A percentile compares a stretch with the other conserved stretches of the same genome.
These are phyloP conservation scores for Colletotrichum echinochloae DNA, from an alignment of 2,329 filamentous ascomycete species.

Conservation along the genomic window DNA sequence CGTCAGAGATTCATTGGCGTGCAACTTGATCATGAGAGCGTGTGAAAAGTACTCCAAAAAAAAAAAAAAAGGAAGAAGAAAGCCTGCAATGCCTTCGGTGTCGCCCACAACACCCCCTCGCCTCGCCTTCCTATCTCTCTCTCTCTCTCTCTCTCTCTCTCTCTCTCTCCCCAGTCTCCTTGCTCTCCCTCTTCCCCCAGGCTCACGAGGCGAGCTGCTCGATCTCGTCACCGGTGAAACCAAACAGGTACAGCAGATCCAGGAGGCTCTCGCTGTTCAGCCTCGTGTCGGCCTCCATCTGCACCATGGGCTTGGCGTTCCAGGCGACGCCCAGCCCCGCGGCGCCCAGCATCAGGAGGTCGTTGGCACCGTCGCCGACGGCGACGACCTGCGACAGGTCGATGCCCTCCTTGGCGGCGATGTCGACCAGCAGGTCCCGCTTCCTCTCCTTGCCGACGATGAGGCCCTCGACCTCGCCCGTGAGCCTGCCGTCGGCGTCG, in stretches of 20 bases:
- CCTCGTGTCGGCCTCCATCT: conserved; percentile 79
- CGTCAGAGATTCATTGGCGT: conserved; percentile 4
- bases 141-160: background rate
- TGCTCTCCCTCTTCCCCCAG: conserved; percentile 18
- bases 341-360: conserved; percentile 81
- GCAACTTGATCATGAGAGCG: conserved; percentile 4
- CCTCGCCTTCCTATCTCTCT: background rate
- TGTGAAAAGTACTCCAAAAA: conserved; percentile 5
- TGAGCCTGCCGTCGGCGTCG: conserved; percentile 69
- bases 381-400: conserved; percentile 76
- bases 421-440: conserved; percentile 75
- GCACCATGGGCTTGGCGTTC: conserved; percentile 86
- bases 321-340: conserved; percentile 85
- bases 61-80: background rate
- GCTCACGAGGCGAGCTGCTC: conserved; percentile 55
- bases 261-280: conserved; percentile 78
- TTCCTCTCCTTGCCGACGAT: conserved; percentile 85
- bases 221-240: conserved; percentile 75
- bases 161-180: background rate
- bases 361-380: conserved; percentile 86
- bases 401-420: conserved; percentile 76
- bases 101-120: conserved; percentile 6
- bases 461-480: conserved; percentile 76
- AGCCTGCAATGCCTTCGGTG: conserved; percentile 1
- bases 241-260: conserved; percentile 81